Base-by-base conservation (phyloP, 2,329 filamentous ascomycete genomes). In the Meredithiella fracta region DNA sequence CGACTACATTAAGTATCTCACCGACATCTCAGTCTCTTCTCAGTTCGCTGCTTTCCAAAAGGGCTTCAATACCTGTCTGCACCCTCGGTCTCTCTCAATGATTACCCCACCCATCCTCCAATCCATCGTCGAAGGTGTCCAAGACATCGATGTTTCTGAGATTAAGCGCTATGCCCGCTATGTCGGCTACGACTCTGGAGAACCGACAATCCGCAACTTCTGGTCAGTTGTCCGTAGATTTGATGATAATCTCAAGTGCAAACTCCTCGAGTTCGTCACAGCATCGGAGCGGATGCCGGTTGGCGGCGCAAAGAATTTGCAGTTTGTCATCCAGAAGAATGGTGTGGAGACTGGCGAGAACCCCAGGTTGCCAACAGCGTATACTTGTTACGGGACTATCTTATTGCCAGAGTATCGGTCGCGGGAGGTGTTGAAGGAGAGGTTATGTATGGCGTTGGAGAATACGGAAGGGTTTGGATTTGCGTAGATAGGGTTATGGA, bases 311-410 rank as follows among this genome's bases (percentile, higher is more conserved):
- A 77, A 79, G 60, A 88, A 85, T 62, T 72, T 97, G 50, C 82
- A 85, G 63, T 97, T 97, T 67, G 79, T 86, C 14, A 76, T 98
- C 47, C 85, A 91, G 67, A 81, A 78, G 63, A 88, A 89, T 64
- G 81, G 86, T 15, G 74, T 81, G 55, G 83, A 78, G 61, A 70
- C 74, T 5, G 73, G 70, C 1, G 70, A 72, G 1, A 65, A 66
- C 2, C 76, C 75, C 0, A 76, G 78, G 60, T 64, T 98, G 62
- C 92, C 92, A 2, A 94, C 85, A 3, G 91, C 87, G 59, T 84
- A 89, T 64, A 98, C 92, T 0, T 98, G 92, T 68, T 97, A 95
- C 69, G 88, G 91, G 1, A 90, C 86, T 51, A 69, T 98, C 49
- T 70, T 94, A 61, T 67, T 98, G 59, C 92, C 92, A 1, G 83